Evolutionary conservation across 2,329 filamentous ascomycete species (phyloP).

Genomic region (Pseudopithomyces chartarum): DNA sequence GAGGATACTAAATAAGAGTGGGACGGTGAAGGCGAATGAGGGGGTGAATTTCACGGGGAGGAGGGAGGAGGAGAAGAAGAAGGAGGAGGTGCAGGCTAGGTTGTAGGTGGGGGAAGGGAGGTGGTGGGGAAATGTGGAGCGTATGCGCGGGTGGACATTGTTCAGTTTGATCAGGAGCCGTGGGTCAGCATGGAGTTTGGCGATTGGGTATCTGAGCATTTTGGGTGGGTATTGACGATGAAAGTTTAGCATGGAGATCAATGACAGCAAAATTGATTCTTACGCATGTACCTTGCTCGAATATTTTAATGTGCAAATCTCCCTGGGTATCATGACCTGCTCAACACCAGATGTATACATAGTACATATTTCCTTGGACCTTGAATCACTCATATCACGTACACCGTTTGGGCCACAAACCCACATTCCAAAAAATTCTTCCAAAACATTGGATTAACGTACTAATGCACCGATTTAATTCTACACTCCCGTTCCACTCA

Average conservation of each 20-base stretch:
- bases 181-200: no score
- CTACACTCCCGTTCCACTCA: not conserved
- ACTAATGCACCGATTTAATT: not conserved
- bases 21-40: slow-evolving; percentile 24
- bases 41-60: slow-evolving; percentile 23
- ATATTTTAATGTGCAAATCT: no score
- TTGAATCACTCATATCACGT: no score
- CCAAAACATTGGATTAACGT: not conserved
- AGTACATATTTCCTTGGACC: no score
- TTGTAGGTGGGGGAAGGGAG: slow-evolving; percentile 12
- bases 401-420: not conserved
- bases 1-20: slow-evolving; percentile 37
- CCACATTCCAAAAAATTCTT: not conserved
- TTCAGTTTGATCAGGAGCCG: not conserved
- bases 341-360: not conserved
- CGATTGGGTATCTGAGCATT: no score
- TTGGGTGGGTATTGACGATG: no score
- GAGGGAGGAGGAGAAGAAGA: not conserved
- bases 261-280: no score
- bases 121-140: not conserved
- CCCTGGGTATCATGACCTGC: no score
- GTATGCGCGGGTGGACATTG: not conserved
- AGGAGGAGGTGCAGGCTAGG: slow-evolving; percentile 15
- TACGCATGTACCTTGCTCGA: no score
- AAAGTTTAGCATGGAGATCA: no score